Base-by-base conservation (phyloP, 371 early-diverging fungal genomes). In the Mortierella sp. region DNA sequence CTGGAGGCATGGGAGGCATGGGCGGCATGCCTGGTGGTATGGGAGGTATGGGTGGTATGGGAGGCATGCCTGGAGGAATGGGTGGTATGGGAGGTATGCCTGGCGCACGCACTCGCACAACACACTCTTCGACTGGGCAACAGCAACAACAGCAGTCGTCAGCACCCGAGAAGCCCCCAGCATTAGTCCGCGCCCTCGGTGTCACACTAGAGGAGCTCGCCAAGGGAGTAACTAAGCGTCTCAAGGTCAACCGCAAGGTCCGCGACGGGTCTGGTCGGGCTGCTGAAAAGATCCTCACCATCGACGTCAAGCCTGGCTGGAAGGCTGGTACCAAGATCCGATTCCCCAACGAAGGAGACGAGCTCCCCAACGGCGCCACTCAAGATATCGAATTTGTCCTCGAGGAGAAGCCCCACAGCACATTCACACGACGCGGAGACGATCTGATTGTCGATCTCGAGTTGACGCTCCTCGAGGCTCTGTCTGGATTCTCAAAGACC, bases 271-370 rank as follows among this genome's bases (percentile, higher is more conserved):
- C 86, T 48, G 59, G 83, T 40, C 86, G 90, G 0, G 70, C 91
- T 0, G 83, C 93, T 0, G 98, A 98, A 79, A 98, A 98, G 89
- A 91, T 97, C 26, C 90, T 99, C 21, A 91, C 92, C 44, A 92
- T 99, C 77, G 91, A 95, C 76, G 90, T 99, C 87, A 98, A 97
- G 82, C 96, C 99, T 1, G 99, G 99, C 6, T 98, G 98, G 98
- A 99, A 99, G 88, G 95, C 98, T 6, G 99, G 99, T 10, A 98
- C 99, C 75, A 98, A 99, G 90, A 93, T 99, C 81, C 95, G 95
- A 24, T 99, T 97, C 90, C 90, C 94, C 3, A 94, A 93, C 57
- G 97, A 98, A 89, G 99, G 99, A 34, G 99, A 99, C 86, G 97
- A 98, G 79, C 76, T 96, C 50, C 93, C 96, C 14, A 91, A 91